Evolutionary conservation across 768 basidiomycete genomes (phyloP).

Genomic region (Inosperma sp.): DNA sequence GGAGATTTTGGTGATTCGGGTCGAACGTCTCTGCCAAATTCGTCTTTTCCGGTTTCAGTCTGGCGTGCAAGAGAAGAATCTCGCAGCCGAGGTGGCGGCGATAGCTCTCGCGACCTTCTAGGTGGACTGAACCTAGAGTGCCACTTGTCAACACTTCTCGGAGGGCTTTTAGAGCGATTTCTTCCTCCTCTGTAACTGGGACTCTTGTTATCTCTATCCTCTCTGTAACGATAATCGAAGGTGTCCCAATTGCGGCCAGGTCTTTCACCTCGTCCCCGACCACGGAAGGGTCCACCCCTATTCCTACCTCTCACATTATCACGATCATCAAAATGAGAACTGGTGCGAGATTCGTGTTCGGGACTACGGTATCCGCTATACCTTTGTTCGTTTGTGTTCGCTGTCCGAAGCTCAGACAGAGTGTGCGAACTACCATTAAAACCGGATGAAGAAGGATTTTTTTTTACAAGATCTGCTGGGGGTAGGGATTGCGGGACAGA

Average conservation of each 20-base stretch:
- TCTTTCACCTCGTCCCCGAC: constrained; percentile 53
- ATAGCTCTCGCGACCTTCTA: constrained; percentile 34
- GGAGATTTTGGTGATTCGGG: constrained; percentile 39
- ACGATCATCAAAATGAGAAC: constrained; percentile 49
- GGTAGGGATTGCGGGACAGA: constrained; percentile 31
- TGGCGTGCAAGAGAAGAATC: constrained; percentile 23
- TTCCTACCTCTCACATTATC: constrained; percentile 46
- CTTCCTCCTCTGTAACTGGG: constrained; percentile 42
- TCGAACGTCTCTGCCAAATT: constrained; percentile 82
- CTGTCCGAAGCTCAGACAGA: constrained; percentile 38
- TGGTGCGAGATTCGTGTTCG: constrained; percentile 46
- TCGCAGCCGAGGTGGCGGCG: constrained; percentile 25
- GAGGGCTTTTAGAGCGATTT: constrained; percentile 75
- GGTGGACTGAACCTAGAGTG: constrained; percentile 59
- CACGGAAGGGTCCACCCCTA: constrained; percentile 48
- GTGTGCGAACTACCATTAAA: constrained; percentile 35
- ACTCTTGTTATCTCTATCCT: constrained; percentile 35
- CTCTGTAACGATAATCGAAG: constrained; percentile 48
- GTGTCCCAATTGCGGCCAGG: constrained; percentile 54
- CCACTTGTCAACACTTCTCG: constrained; percentile 49
- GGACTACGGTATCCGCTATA: constrained; percentile 47
- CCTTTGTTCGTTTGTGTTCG: constrained; percentile 37
- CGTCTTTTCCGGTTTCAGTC: constrained; percentile 58
- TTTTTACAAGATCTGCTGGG: constrained; percentile 28
- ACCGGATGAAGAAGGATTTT: constrained; percentile 30